These are phyloP conservation scores for Alternaria dauci DNA, from an alignment of 2,329 filamentous ascomycete genomes.

Conservation along the genomic window DNA sequence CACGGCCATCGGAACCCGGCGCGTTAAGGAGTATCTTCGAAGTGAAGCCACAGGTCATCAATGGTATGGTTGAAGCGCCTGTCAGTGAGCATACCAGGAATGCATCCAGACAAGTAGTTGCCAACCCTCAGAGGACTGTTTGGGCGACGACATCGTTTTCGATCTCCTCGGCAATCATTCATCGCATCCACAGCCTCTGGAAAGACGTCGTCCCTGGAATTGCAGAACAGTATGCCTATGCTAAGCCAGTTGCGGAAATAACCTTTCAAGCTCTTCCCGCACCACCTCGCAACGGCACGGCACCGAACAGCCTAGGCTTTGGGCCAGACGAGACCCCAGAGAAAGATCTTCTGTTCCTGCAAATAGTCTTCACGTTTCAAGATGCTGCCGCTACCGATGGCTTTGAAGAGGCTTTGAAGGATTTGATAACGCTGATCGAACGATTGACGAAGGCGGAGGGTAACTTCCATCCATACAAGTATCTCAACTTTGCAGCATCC, in stretches of 20 bases:
- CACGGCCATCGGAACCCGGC: conserved; percentile 30
- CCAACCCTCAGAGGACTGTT: conserved; percentile 26
- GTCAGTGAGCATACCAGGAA: conserved; percentile 33
- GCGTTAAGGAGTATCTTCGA: conserved; percentile 24
- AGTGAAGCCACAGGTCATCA: conserved; percentile 25
- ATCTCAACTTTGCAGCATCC: conserved; percentile 48
- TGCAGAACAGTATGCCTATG: conserved; percentile 22
- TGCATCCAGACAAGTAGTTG: conserved; percentile 24
- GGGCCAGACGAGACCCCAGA: conserved; percentile 17
- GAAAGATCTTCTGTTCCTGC: conserved; percentile 30
- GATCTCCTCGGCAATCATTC: conserved; percentile 27
- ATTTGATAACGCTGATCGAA: conserved; percentile 30
- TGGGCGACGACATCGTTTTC: conserved; percentile 39
- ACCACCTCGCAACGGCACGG: conserved; percentile 18
- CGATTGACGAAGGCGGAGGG: conserved; percentile 27
- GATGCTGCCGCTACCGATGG: conserved; percentile 22
- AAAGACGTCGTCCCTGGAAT: conserved; percentile 24
- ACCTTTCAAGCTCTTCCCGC: conserved; percentile 35
- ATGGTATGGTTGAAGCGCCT: conserved; percentile 27
- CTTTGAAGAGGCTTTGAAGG: conserved; percentile 27
- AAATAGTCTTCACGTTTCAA: conserved; percentile 34
- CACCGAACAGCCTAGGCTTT: conserved; percentile 34
- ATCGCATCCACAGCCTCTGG: conserved; percentile 32
- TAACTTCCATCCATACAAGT: conserved; percentile 25
- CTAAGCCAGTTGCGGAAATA: conserved; percentile 24